Percentiles rank a stretch among this genome's conserved stretches.
Evolutionary conservation across 1,284 basidiomycete genomes (phyloP).

Genomic region (Ceraceosorus guamensis): DNA sequence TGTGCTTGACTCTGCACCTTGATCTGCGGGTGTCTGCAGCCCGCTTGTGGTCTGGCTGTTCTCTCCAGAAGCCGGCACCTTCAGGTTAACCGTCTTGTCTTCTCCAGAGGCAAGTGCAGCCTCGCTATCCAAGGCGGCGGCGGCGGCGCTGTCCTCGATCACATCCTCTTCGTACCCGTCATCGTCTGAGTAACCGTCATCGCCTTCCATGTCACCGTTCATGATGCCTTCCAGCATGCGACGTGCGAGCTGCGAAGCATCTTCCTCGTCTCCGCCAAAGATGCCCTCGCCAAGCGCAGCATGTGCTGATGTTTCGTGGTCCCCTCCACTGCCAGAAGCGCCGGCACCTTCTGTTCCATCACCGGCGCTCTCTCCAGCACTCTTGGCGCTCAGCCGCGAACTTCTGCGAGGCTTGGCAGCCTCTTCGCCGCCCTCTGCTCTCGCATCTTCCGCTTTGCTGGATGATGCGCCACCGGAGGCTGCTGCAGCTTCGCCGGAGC

Average conservation of each 20-base stretch:
- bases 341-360: no score
- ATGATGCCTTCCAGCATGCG: slow-evolving; percentile 32
- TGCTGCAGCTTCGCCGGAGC: not conserved
- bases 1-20: no score
- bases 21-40: no score
- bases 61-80: slow-evolving; percentile 32
- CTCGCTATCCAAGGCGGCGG: no score
- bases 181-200: slow-evolving; percentile 35
- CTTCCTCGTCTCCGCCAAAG: not conserved
- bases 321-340: no score
- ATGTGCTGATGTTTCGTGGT: no score
- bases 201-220: slow-evolving; percentile 27
- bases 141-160: slow-evolving; percentile 62
- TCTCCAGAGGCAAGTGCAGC: slow-evolving; percentile 12
- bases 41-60: no score
- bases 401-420: slow-evolving; percentile 58
- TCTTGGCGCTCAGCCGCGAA: slow-evolving; percentile 70
- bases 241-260: slow-evolving; percentile 19
- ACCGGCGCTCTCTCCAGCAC: slow-evolving; percentile 50
- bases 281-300: slow-evolving; percentile 16
- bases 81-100: slow-evolving; percentile 37
- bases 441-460: not conserved
- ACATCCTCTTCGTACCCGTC: slow-evolving; percentile 36
- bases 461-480: not conserved
- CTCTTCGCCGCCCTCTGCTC: not conserved